Conservation (phyloP, 192 early-diverging fungal species). For the Backusella psychrophila region DNA sequence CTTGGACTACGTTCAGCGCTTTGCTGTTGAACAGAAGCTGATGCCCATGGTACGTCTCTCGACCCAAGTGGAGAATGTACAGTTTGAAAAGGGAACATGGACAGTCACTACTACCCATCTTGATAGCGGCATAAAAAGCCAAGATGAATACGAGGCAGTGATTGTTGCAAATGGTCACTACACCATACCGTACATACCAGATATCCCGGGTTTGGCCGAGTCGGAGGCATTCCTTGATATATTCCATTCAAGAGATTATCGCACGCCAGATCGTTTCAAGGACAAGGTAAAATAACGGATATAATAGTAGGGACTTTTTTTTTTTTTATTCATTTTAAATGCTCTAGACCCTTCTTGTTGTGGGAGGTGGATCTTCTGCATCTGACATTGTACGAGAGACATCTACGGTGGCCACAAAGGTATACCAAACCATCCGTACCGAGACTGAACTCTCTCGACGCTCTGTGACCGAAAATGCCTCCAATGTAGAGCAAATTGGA, state of each 20-base stretch:
- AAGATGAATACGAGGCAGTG: slow-evolving; percentile 45
- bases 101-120: slow-evolving; percentile 1
- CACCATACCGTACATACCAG: slow-evolving; percentile 47
- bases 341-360: slow-evolving; percentile 44
- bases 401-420: slow-evolving; percentile 27
- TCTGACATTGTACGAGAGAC: slow-evolving; percentile 51
- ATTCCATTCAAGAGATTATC: slow-evolving; percentile 37
- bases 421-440: slow-evolving; percentile 42
- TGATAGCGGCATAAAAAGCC: slow-evolving; percentile 1
- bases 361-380: slow-evolving; percentile 54
- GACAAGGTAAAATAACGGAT: slow-evolving; percentile 28
- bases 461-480: background rate
- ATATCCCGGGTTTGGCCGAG: slow-evolving; percentile 34
- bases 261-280: slow-evolving; percentile 25
- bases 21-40: slow-evolving; percentile 26
- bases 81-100: slow-evolving; percentile 25
- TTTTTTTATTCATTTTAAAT: background rate
- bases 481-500: background rate
- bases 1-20: slow-evolving; percentile 35
- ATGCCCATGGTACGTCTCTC: slow-evolving; percentile 30
- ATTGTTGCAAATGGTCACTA: slow-evolving; percentile 51
- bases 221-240: background rate
- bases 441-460: slow-evolving; percentile 8
- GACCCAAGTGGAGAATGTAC: slow-evolving; percentile 30
- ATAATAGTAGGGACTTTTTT: background rate